Evolutionary conservation across 331 rosid species (phyloP), one percentile per base, ranked within the genome.

Genomic region (Acacia concinna): DNA sequence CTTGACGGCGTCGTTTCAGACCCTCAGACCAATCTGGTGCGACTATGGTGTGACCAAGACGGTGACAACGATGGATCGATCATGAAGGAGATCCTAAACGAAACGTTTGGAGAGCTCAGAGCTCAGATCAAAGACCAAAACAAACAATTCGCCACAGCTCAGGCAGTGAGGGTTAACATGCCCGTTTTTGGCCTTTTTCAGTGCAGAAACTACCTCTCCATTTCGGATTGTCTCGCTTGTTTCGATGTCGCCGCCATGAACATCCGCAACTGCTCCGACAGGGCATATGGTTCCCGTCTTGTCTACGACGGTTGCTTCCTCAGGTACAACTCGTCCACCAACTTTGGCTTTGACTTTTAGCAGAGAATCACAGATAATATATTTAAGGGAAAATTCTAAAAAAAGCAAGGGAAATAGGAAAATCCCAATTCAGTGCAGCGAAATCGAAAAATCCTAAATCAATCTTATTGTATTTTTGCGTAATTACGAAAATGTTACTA

Each of bases 261-360:
- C 47, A 87, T 89, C 52, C 89, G 88, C 51, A 89, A 81, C 72
- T 87, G 91, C 81, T 87, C 90, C 5, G 78, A 64, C 21, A 28
- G 35, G 5, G 84, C 84, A 63, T 87, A 87, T 46, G 96, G 96
- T 10, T 93, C 87, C 10, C 90, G 93, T 1, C 49, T 91, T 85
- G 70, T 91, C 81, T 89, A 87, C 41, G 93, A 91, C 13, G 93
- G 93, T 1, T 91, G 96, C 84, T 85, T 89, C 81, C 89, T 91
- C 60, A 86, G 93, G 96, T 90, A 84, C 54, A 30, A 13, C 17
- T 23, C 25, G 4, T 20, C 27, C 59, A 18, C 27, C 4, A 21
- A 56, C 31, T 23, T 56, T 23, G 23, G 21, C 28, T 56, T 21
- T 49, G 57, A 49, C 57, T 20, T 10, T 25, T 27, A 38, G 41